Evolutionary conservation across 441 rosid species (phyloP).

Genomic region (Adansonia gregorii): DNA sequence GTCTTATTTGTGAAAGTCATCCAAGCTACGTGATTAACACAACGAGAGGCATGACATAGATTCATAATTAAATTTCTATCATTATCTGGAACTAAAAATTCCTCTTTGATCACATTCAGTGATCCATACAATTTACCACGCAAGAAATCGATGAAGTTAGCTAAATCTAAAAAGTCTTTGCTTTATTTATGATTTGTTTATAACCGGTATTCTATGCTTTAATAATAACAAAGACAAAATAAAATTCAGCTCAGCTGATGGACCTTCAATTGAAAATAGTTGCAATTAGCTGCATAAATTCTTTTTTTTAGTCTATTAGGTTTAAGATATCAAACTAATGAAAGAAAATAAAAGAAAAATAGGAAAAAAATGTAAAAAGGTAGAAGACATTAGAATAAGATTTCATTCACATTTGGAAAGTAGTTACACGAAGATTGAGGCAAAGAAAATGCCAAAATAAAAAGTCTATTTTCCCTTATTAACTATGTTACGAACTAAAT

Average conservation of each 20-base stretch:
- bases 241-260: constrained; percentile 1
- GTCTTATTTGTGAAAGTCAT: neutral
- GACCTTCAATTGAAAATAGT: neutral
- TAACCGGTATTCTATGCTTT: no score
- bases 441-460: constrained; percentile 18
- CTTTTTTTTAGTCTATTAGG: neutral
- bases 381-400: constrained; percentile 4
- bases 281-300: neutral
- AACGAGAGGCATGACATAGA: neutral
- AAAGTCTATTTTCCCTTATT: constrained; percentile 32
- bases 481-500: constrained; percentile 31
- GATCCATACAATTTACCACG: no score
- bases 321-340: neutral
- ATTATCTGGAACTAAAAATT: no score
- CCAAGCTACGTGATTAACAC: neutral
- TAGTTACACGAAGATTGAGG: constrained; percentile 15
- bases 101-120: no score
- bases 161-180: no score
- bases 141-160: no score
- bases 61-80: constrained; percentile 4
- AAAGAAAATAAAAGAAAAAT: constrained; percentile 6
- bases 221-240: no score
- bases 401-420: constrained; percentile 18
- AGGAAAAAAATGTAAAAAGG: neutral
- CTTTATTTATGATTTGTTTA: no score